Base-by-base conservation (phyloP, 108 stramenopile species). In the Bacterosira constricta region DNA sequence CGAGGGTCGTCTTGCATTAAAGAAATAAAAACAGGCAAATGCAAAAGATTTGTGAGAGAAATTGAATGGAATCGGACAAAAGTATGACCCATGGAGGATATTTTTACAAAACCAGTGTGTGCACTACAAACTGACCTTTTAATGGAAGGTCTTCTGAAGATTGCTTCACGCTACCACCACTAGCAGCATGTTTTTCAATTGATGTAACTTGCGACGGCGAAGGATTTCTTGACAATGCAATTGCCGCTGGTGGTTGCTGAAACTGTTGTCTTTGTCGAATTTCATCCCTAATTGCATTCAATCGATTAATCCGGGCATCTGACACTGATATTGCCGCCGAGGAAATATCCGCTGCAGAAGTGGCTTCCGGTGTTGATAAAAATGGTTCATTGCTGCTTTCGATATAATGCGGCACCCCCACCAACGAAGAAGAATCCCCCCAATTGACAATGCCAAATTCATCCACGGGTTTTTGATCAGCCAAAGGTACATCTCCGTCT, bases 401-500 rank as follows among this genome's bases (percentile, higher is more conserved):
- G 12, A 49, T 27, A 20, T 31, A 52, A 18, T 10, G 36, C 35
- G 45, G 36, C 54, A 15, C 37, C 26, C 35, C 57, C 23, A 77
- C 50, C 30, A 9, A 34, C 17, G 66, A 25, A 13, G 45, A 36
- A 29, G 64, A 52, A 12, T 81, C 76, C 27, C 42, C 55, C 67
- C 73, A 80, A 68, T 80, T 63, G 8, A 73, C 35, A 70, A 74
- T 66, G 5, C 79, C 82, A 38, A 76, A 18, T 39, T 66, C 44
- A 56, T 79, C 80, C 1, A 81, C 59, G 17, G 75, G 49, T 31
- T 77, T 35, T 72, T 83, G 62, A 62, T 82, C 77, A 53, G 27
- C 37, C 31, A 77, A 49, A 7, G 77, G 63, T 39, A 25, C 21
- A 56, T 86, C 76, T 6, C 82, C 86, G 61, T 89, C 85, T 31